Conservation (phyloP, 805 yeast species). For the Suhomyces sp. region DNA sequence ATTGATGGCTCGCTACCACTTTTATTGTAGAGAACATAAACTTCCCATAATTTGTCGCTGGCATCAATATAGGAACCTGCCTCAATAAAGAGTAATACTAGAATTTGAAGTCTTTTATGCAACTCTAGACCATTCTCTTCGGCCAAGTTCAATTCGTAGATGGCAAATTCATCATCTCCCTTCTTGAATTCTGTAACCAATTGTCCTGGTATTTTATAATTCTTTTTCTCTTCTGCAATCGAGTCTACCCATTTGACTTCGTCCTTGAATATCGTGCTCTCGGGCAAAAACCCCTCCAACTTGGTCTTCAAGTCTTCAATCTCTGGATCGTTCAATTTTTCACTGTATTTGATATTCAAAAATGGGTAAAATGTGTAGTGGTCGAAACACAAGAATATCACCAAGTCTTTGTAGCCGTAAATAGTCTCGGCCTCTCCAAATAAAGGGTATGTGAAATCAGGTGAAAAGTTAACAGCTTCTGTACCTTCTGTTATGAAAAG, state of each 20-base stretch:
- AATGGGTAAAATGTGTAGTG: slow-evolving; percentile 72
- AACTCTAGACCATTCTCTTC: slow-evolving; percentile 48
- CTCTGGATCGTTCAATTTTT: slow-evolving; percentile 52
- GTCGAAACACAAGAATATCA: slow-evolving; percentile 69
- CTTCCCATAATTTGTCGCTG: slow-evolving; percentile 76
- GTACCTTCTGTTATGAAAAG: slow-evolving; percentile 55
- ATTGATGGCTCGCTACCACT: slow-evolving; percentile 39
- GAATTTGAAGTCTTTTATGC: slow-evolving; percentile 71
- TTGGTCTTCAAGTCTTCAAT: slow-evolving; percentile 59
- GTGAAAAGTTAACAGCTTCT: slow-evolving; percentile 62
- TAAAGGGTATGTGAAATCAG: slow-evolving; percentile 86
- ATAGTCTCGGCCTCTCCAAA: slow-evolving; percentile 90
- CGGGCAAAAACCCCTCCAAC: slow-evolving; percentile 61
- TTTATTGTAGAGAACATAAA: slow-evolving; percentile 53
- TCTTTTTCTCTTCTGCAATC: slow-evolving; percentile 48
- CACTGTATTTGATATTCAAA: slow-evolving; percentile 55
- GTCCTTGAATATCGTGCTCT: slow-evolving; percentile 56
- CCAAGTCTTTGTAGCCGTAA: slow-evolving; percentile 75
- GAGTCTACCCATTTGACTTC: slow-evolving; percentile 66
- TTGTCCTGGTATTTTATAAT: slow-evolving; percentile 44
- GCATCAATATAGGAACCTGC: slow-evolving; percentile 89
- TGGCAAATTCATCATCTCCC: slow-evolving; percentile 43
- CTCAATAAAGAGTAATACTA: slow-evolving; percentile 83
- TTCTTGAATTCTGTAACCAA: slow-evolving; percentile 28
- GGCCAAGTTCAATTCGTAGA: slow-evolving; percentile 50